These are phyloP conservation scores for Neopestalotiopsis clavispora DNA, from an alignment of 2,329 filamentous ascomycete genomes.

Conservation along the genomic window DNA sequence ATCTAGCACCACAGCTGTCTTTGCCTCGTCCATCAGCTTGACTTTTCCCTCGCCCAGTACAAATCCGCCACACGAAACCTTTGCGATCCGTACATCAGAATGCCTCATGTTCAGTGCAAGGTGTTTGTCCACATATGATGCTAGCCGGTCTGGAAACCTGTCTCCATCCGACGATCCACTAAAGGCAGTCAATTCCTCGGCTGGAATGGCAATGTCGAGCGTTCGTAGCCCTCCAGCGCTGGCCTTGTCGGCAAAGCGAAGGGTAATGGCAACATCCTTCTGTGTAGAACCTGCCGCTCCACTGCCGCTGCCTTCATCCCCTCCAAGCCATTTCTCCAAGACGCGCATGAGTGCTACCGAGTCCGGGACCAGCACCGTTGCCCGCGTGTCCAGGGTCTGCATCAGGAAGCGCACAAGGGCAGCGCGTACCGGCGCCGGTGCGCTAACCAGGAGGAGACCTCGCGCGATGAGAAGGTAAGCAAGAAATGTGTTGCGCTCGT, in stretches of 20 bases:
- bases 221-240: slow-evolving; percentile 41
- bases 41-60: slow-evolving; percentile 55
- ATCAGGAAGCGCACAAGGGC: slow-evolving; percentile 57
- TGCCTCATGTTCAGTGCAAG: slow-evolving; percentile 61
- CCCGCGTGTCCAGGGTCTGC: slow-evolving; percentile 60
- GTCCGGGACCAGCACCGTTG: slow-evolving; percentile 54
- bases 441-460: slow-evolving; percentile 58
- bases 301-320: slow-evolving; percentile 39
- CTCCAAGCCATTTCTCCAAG: slow-evolving; percentile 57
- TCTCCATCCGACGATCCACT: slow-evolving; percentile 27
- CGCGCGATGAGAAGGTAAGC: slow-evolving; percentile 47
- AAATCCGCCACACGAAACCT: slow-evolving; percentile 62
- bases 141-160: slow-evolving; percentile 54
- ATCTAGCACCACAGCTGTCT: not conserved
- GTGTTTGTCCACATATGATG: slow-evolving; percentile 55
- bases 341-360: slow-evolving; percentile 53
- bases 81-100: slow-evolving; percentile 55
- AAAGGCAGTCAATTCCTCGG: slow-evolving; percentile 53
- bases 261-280: slow-evolving; percentile 55
- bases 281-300: slow-evolving; percentile 30
- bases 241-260: slow-evolving; percentile 54
- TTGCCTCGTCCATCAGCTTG: slow-evolving; percentile 40
- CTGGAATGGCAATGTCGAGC: slow-evolving; percentile 57
- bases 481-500: slow-evolving; percentile 6
- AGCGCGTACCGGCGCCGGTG: slow-evolving; percentile 57